These are phyloP conservation scores for Xylariales sp. DNA, from an alignment of 2,329 filamentous ascomycete species.

Conservation along the genomic window DNA sequence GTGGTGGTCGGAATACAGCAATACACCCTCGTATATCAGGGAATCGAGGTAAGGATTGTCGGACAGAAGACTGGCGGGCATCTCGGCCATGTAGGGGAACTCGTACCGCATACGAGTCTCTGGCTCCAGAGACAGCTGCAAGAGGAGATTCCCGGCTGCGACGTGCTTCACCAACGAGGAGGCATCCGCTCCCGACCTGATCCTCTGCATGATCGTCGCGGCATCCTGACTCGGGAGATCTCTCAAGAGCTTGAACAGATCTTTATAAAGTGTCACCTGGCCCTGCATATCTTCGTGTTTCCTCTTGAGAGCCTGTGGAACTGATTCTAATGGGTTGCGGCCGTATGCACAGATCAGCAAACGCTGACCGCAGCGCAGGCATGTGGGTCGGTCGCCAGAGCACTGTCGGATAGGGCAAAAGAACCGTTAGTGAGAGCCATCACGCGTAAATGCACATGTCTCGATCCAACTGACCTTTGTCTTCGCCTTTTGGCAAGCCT, in stretches of 20 bases:
- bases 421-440: neutral
- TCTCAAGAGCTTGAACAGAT: constrained; percentile 14
- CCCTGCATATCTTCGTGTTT: constrained; percentile 16
- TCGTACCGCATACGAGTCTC: constrained; percentile 18
- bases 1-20: no score
- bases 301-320: constrained; percentile 17
- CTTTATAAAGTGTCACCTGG: constrained; percentile 17
- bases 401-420: constrained; percentile 14
- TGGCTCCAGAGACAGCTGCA: constrained; percentile 14
- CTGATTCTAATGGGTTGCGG: constrained; percentile 18
- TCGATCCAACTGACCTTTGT: constrained; percentile 6
- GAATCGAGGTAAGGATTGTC: constrained; percentile 16
- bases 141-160: constrained; percentile 15
- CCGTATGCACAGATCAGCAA: constrained; percentile 18
- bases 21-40: constrained; percentile 11
- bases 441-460: neutral
- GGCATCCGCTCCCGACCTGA: constrained; percentile 15
- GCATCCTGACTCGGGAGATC: constrained; percentile 14
- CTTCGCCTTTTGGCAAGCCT: constrained; percentile 8
- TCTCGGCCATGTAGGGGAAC: constrained; percentile 16
- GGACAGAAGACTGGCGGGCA: constrained; percentile 10
- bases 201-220: constrained; percentile 13
- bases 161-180: constrained; percentile 14
- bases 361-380: constrained; percentile 17
- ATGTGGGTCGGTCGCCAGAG: constrained; percentile 18